Base-by-base conservation (phyloP, 1,139 yeast species). In the Candida mesenterica region DNA sequence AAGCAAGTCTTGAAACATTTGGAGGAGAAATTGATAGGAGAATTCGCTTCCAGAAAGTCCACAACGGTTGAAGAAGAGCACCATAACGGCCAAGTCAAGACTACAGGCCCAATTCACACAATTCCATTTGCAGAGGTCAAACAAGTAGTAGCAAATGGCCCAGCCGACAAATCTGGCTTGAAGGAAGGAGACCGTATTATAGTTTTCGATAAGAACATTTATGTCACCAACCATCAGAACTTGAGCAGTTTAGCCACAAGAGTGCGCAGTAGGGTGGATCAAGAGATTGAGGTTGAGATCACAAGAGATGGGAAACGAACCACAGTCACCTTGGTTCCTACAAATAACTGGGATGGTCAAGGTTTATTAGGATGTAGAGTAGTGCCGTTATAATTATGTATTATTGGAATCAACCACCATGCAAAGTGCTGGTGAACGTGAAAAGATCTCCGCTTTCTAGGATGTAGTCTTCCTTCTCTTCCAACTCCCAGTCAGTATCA, bases 401-500 rank as follows among this genome's bases (percentile, higher is more conserved):
- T 7, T 24, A 24, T 24, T 7, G n/a, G 26, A 26, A 13, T 59
- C 62, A 90, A 34, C 98, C 98, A 10, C 98, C 98, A 52, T 92
- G 98, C 42, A 92, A 68, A 3, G 98, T 92, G 34, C 96, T 85
- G 4, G 97, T 92, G 53, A 92, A 90, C 3, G 95, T 78, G 29
- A 92, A 73, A 19, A 78, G 72, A 59, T 92, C 98, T 12, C 87
- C 83, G 31, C 75, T 65, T 53, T 86, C 86, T 15, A 92, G 59
- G 13, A 72, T 77, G 50, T 89, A 89, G 7, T 77, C 83, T 50
- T 86, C 92, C 61, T 82, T 89, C 9, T 90, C 97, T 55, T 89
- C 95, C 20, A 92, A 63, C 53, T 92, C 98, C 98, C 98, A 92
- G 61, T 92, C 98, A 1, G 96, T 82, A 53, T 92, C 98, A 53